These are phyloP conservation scores for Pseudogymnoascus sp. DNA, from an alignment of 2,329 filamentous ascomycete species.

Conservation along the genomic window DNA sequence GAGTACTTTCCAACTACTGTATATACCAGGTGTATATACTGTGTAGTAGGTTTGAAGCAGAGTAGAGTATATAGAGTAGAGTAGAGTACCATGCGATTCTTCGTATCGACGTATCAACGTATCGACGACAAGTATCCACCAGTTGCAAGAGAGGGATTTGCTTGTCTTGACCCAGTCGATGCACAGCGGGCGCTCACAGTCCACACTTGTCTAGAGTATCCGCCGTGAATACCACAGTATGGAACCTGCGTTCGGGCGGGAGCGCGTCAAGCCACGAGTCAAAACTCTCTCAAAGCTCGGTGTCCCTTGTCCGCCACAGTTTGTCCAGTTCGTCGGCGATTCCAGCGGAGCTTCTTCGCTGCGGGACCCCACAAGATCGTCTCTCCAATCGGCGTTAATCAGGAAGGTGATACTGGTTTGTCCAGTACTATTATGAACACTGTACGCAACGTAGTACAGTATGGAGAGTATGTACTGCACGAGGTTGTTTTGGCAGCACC, in stretches of 20 bases:
- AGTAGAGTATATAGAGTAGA: neutral
- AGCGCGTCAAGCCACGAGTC: constrained; percentile 9
- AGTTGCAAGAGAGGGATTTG: neutral
- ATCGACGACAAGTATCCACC: neutral
- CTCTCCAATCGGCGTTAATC: constrained; percentile 8
- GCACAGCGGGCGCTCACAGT: constrained; percentile 4
- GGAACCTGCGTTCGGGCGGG: neutral
- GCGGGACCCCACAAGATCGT: constrained; percentile 7
- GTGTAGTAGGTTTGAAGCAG: neutral
- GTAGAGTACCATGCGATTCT: neutral
- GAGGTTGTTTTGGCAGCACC: constrained; percentile 1
- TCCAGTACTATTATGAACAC: neutral
- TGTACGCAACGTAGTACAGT: constrained; percentile 7
- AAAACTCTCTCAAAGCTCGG: constrained; percentile 2
- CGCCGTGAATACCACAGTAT: constrained; percentile 8
- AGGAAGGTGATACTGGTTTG: constrained; percentile 3
- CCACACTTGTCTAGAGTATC: neutral
- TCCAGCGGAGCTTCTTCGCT: constrained; percentile 1
- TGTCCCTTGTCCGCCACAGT: constrained; percentile 7
- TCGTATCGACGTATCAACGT: neutral
- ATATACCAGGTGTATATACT: neutral
- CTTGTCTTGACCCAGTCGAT: constrained; percentile 2
- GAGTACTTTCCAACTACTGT: neutral
- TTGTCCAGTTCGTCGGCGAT: constrained; percentile 6
- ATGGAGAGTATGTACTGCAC: constrained; percentile 4